Evolutionary conservation across 2,329 filamentous ascomycete genomes (phyloP).

Genomic region (Cyphellophora attinorum): DNA sequence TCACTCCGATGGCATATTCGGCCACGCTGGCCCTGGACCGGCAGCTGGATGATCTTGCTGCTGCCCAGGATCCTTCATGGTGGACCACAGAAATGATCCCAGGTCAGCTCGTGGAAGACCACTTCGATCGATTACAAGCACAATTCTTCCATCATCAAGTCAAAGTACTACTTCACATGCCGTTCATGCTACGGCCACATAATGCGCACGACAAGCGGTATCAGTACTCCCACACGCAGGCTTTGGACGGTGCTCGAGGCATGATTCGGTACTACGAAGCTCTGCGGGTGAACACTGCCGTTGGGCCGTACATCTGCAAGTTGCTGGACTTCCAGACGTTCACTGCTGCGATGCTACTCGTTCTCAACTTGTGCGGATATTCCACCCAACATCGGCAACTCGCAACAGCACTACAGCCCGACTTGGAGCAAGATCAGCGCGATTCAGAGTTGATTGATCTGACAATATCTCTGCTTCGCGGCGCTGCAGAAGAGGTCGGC

Average conservation of each 20-base stretch:
- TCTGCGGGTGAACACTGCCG: conserved; percentile 21
- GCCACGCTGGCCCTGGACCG: conserved; percentile 32
- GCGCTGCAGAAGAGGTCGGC: conserved; percentile 24
- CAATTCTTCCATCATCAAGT: conserved; percentile 32
- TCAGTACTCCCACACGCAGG: conserved; percentile 27
- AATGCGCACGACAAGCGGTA: conserved; percentile 26
- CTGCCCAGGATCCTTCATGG: conserved; percentile 23
- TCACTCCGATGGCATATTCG: conserved; percentile 25
- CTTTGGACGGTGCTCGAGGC: conserved; percentile 33
- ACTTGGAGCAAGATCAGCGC: conserved; percentile 23
- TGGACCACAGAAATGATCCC: conserved; percentile 19
- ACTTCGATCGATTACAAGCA: conserved; percentile 24
- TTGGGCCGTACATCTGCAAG: conserved; percentile 32
- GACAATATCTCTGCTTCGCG: conserved; percentile 24
- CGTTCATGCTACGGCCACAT: conserved; percentile 32
- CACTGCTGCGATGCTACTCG: conserved; percentile 34
- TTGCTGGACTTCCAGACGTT: conserved; percentile 40
- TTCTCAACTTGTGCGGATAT: conserved; percentile 33
- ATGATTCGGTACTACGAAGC: conserved; percentile 29
- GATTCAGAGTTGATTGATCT: conserved; percentile 28
- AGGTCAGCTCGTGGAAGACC: conserved; percentile 18
- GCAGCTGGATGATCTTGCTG: conserved; percentile 26
- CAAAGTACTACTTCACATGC: conserved; percentile 34
- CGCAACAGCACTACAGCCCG: conserved; percentile 9
- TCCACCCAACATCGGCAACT: conserved; percentile 18